These are phyloP conservation scores for Leucaena leucocephala DNA, from an alignment of 306 rosid species.

Conservation along the genomic window DNA sequence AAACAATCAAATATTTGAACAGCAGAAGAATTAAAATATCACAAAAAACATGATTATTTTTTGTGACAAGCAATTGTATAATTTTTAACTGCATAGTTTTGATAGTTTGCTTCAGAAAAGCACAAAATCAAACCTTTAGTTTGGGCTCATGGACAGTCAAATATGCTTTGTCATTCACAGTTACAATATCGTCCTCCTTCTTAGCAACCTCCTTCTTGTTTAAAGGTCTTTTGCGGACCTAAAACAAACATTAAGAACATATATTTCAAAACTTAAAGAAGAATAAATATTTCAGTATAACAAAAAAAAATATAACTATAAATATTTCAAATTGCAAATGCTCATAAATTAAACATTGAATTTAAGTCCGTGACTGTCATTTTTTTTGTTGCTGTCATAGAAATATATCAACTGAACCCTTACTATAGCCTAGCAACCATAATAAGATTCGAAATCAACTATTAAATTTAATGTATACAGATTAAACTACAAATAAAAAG, in stretches of 20 bases:
- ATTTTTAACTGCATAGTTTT: slow-evolving; percentile 24
- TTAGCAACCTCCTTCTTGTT: slow-evolving; percentile 96
- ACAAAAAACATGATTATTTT: background rate
- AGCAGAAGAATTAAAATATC: slow-evolving; percentile 14
- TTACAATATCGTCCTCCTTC: slow-evolving; percentile 94
- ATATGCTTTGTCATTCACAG: slow-evolving; percentile 68
- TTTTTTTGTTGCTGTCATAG: slow-evolving; percentile 6
- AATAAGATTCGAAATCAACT: background rate
- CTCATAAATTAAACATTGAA: slow-evolving; percentile 6
- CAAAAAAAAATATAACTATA: background rate
- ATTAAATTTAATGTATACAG: background rate
- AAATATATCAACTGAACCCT: slow-evolving; percentile 8
- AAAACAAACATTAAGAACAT: slow-evolving; percentile 35
- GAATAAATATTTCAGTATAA: slow-evolving; percentile 9
- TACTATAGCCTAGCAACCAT: background rate
- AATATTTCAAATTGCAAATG: background rate
- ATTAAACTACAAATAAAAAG: background rate
- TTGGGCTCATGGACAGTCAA: slow-evolving; percentile 91
- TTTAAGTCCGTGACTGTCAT: slow-evolving; percentile 18
- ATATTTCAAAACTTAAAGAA: slow-evolving; percentile 9
- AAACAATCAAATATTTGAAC: slow-evolving; percentile 22
- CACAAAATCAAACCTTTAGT: slow-evolving; percentile 66
- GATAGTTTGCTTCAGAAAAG: slow-evolving; percentile 22
- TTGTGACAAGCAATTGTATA: slow-evolving; percentile 22
- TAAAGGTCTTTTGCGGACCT: slow-evolving; percentile 98